phyloP scores from a whole-genome alignment of 2,329 filamentous ascomycete species.

The Fonsecaea pedrosoi region DNA sequence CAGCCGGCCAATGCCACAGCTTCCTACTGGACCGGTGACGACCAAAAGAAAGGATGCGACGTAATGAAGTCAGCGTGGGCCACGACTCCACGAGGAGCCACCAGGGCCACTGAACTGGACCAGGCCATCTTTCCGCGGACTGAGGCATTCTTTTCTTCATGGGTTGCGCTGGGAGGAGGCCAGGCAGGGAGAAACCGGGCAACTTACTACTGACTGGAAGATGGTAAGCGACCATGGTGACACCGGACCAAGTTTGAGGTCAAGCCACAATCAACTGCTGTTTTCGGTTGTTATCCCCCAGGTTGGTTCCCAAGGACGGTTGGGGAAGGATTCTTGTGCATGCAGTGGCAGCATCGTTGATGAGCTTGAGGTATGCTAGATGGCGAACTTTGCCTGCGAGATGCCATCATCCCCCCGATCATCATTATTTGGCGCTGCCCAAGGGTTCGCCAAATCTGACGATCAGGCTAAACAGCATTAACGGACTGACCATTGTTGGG shows the following conservation, averaged over 20 bases:
- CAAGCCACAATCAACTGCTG: constrained; percentile 26
- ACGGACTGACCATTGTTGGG: neutral
- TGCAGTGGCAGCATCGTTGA: constrained; percentile 15
- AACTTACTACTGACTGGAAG: constrained; percentile 12
- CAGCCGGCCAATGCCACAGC: constrained; percentile 29
- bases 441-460: neutral
- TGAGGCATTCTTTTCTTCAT: constrained; percentile 17
- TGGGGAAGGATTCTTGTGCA: constrained; percentile 11
- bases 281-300: constrained; percentile 3
- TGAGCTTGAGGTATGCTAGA: constrained; percentile 1
- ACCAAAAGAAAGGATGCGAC: constrained; percentile 30
- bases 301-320: neutral
- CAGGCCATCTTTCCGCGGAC: constrained; percentile 19
- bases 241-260: constrained; percentile 5
- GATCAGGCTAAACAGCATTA: neutral
- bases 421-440: neutral
- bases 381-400: constrained; percentile 15
- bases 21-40: constrained; percentile 21
- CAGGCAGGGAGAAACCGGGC: constrained; percentile 13
- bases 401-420: constrained; percentile 17
- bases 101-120: neutral
- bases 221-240: constrained; percentile 23
- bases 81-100: neutral
- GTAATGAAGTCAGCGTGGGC: constrained; percentile 37
- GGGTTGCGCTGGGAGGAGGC: constrained; percentile 7